Evolutionary conservation across 2,329 filamentous ascomycete genomes (phyloP).

Genomic region (Cladosporium oxysporum): DNA sequence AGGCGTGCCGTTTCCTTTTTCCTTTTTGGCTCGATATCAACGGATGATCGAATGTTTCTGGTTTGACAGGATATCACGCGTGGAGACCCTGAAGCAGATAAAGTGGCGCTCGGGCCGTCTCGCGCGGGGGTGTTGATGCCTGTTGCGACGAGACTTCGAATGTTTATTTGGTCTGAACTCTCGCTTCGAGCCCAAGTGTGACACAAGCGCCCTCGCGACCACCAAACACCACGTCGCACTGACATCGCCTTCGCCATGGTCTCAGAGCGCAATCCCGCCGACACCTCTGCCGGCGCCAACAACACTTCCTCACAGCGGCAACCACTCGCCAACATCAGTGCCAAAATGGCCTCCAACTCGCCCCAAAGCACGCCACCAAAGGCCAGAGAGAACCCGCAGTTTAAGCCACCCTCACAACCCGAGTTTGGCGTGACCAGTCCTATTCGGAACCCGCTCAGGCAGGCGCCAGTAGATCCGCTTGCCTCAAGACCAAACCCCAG

Average conservation of each 20-base stretch:
- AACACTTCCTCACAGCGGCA: conserved; percentile 25
- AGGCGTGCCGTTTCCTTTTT: too few species aligned
- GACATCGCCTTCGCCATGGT: conserved; percentile 15
- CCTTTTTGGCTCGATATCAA: too few species aligned
- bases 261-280: conserved; percentile 14
- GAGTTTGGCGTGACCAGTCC: conserved; percentile 63
- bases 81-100: not conserved
- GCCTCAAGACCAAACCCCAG: conserved; percentile 2
- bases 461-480: conserved; percentile 34
- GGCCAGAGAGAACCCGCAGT: conserved; percentile 25
- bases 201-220: not conserved
- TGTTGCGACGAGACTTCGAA: not conserved
- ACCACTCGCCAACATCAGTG: conserved; percentile 36
- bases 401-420: conserved; percentile 33
- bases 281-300: conserved; percentile 13
- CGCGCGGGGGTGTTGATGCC: conserved; percentile 4
- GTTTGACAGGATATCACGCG: too few species aligned
- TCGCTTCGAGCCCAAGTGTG: not conserved
- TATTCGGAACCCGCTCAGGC: conserved; percentile 47
- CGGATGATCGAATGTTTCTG: too few species aligned
- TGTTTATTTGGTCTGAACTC: conserved; percentile 4
- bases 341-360: conserved; percentile 36
- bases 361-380: conserved; percentile 21
- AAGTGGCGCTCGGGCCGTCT: not conserved
- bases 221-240: not conserved